Evolutionary conservation across 768 basidiomycete species (phyloP), one percentile per base, ranked within the genome.

Genomic region (Leccinum arenicola): DNA sequence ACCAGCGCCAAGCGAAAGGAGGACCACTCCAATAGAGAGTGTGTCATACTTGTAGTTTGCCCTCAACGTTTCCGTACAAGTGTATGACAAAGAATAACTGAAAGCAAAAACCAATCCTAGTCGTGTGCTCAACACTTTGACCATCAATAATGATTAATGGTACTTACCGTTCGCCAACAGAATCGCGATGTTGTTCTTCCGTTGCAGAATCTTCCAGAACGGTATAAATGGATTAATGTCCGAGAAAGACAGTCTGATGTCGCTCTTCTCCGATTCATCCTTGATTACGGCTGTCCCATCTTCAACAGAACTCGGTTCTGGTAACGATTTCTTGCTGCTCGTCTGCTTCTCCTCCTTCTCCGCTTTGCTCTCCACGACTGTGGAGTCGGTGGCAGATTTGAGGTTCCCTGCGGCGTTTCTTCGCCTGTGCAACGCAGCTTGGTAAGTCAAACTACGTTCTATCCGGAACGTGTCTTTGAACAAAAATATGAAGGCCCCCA

Each of bases 401-500:
- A 67, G 61, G 2, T 45, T 54, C 38, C 62, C 62, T 33, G 56
- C 55, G 11, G 70, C 68, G 47, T 71, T 71, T 6, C 76, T 57
- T 17, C 80, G 77, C 50, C 78, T 74, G 60, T 76, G 80, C 47
- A 91, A 74, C 0, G 86, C 85, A 38, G 78, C 78, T 68, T 91
- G 89, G 70, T 95, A 96, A 3, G 84, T 83, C 23, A 89, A 73
- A 55, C 92, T 95, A 48, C 95, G 86, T 66, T 94, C 91, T 56
- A 81, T 76, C 17, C 93, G 82, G 75, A 91, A 95, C 1, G 92
- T 92, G 66, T 95, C 93, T 58, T 82, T 83, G 76, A 94, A 91
- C 67, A 88, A 76, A 23, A 87, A 70, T 35, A 88, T 56, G 70
- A 92, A 91, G 19, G 78, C 73, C 40, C 84, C 48, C 53, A 84